Percentiles rank a stretch among this genome's conserved stretches.
These are phyloP conservation scores for Schizophyllum amplum DNA, from an alignment of 1,284 basidiomycete genomes.

Conservation along the genomic window DNA sequence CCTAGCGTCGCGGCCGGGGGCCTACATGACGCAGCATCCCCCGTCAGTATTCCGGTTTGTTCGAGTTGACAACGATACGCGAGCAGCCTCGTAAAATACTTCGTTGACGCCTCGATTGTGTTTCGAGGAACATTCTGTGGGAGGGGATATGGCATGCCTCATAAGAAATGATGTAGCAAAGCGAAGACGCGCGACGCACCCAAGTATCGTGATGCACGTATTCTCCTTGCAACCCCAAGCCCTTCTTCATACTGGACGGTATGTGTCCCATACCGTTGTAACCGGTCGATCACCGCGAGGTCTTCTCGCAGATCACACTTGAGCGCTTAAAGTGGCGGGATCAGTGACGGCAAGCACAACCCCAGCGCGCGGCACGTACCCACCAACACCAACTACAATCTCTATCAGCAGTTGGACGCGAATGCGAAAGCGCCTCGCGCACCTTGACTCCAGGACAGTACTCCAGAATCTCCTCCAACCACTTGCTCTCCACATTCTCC, in stretches of 20 bases:
- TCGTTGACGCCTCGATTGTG: conserved; percentile 91
- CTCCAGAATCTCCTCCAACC: conserved; percentile 83
- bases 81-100: conserved; percentile 85
- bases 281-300: conserved; percentile 51
- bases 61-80: conserved; percentile 71
- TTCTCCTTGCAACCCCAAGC: conserved; percentile 77
- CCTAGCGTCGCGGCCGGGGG: neutral
- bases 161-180: conserved; percentile 1
- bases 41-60: neutral
- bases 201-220: conserved; percentile 87
- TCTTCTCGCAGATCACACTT: conserved; percentile 95
- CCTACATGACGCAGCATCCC: neutral
- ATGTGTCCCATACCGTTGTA: conserved; percentile 58
- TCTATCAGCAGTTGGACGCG: conserved; percentile 5
- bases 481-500: conserved; percentile 93
- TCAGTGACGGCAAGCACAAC: conserved; percentile 5
- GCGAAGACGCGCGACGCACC: conserved; percentile 41
- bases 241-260: conserved; percentile 89
- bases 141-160: too few relatives aligned
- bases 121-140: conserved; percentile 89
- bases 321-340: conserved; percentile 52
- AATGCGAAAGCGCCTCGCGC: conserved; percentile 17
- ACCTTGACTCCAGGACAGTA: conserved; percentile 93
- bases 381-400: conserved; percentile 69
- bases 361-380: conserved; percentile 43